phyloP scores from a whole-genome alignment of 345 rosid genomes.

The Sisymbrium altissimum region DNA sequence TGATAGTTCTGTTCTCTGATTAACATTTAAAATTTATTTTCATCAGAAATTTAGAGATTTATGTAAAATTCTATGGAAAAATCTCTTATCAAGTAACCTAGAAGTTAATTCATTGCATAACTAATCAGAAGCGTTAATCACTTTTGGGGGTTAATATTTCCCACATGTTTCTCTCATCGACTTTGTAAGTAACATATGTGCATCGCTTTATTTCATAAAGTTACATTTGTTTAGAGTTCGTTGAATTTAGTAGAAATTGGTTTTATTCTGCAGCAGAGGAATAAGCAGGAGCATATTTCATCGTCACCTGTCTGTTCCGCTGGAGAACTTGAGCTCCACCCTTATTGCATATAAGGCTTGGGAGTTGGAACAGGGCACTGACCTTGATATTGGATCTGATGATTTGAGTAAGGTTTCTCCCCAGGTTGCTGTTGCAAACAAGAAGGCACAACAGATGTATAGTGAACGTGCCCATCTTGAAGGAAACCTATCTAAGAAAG shows the following conservation, averaged over 20 bases:
- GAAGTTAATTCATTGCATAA: too few species aligned
- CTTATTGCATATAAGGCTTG: slow-evolving; percentile 74
- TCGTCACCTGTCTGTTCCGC: slow-evolving; percentile 80
- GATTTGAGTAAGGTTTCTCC: slow-evolving; percentile 54
- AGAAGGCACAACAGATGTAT: slow-evolving; percentile 70
- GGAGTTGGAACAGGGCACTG: slow-evolving; percentile 77
- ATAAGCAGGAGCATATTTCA: slow-evolving; percentile 72
- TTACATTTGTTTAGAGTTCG: slow-evolving; percentile 11
- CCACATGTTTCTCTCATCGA: neutral
- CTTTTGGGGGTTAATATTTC: neutral
- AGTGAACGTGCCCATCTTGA: slow-evolving; percentile 68
- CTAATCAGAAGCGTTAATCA: neutral
- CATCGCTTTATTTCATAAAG: neutral
- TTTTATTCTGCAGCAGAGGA: slow-evolving; percentile 52
- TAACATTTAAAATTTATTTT: too few species aligned
- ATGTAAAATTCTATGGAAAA: too few species aligned
- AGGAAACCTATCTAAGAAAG: slow-evolving; percentile 56
- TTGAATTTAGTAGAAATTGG: neutral
- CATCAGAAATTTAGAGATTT: too few species aligned
- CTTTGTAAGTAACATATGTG: neutral
- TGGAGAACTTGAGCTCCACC: slow-evolving; percentile 47
- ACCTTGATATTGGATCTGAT: slow-evolving; percentile 51
- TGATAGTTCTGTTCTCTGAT: neutral
- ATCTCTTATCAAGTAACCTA: too few species aligned
- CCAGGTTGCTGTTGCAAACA: slow-evolving; percentile 63